These are phyloP conservation scores for Pyronema domesticum DNA, from an alignment of 495 filamentous ascomycete genomes.

Conservation along the genomic window DNA sequence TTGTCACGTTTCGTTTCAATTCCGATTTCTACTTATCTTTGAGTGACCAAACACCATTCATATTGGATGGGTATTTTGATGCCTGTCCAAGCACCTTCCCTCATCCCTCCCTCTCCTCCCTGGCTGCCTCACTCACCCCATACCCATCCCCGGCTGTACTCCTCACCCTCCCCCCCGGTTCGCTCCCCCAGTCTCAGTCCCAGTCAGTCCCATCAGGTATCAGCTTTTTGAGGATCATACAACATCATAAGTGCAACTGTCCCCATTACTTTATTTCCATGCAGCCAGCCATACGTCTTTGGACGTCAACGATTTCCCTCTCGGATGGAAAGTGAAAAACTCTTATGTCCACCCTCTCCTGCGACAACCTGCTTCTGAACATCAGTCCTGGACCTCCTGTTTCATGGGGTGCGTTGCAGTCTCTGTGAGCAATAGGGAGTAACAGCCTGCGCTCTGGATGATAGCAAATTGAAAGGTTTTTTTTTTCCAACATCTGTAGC, in stretches of 20 bases:
- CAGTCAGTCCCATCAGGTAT: too few relatives aligned
- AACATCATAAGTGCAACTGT: too few relatives aligned
- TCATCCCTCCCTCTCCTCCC: neutral
- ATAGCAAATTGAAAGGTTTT: conserved; percentile 1
- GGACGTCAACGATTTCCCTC: neutral
- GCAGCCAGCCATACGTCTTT: neutral
- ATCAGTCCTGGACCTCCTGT: neutral
- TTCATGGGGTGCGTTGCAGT: neutral
- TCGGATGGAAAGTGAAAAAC: neutral
- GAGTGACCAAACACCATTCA: neutral
- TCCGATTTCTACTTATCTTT: neutral
- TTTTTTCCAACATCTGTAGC: neutral
- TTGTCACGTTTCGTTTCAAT: neutral
- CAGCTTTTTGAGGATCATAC: too few relatives aligned
- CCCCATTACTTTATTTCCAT: too few relatives aligned
- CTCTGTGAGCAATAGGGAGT: neutral
- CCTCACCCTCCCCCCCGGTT: neutral
- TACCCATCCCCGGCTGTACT: neutral
- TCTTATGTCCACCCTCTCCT: neutral
- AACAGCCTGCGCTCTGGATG: neutral
- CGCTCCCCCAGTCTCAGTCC: too few relatives aligned
- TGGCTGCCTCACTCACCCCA: too few relatives aligned
- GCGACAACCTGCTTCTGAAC: neutral
- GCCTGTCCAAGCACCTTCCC: neutral
- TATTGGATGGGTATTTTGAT: neutral